Percentiles rank a stretch among this genome's conserved stretches.
Evolutionary conservation across 805 yeast species (phyloP).

Genomic region (Wickerhamomyces strasburgensis): DNA sequence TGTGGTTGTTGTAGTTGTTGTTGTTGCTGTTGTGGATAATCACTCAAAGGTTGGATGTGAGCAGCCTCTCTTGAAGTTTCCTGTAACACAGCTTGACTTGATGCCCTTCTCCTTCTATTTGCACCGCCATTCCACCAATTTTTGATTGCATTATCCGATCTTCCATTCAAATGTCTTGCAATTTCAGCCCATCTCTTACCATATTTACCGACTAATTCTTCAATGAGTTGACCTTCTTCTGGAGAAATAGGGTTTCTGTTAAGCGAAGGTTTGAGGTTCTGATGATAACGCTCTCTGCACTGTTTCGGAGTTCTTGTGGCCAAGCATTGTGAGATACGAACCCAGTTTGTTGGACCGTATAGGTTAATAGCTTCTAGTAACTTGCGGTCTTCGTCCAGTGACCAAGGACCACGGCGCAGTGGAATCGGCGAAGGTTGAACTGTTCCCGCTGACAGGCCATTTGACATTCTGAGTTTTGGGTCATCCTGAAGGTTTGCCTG

Average conservation of each 20-base stretch:
- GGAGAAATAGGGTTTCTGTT: conserved; percentile 78
- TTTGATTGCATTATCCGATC: conserved; percentile 87
- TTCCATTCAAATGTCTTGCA: conserved; percentile 78
- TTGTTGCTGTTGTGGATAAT: not conserved
- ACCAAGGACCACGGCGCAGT: conserved; percentile 79
- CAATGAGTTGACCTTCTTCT: conserved; percentile 80
- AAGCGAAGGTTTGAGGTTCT: conserved; percentile 79
- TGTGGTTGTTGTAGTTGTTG: conserved; percentile 7
- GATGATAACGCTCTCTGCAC: conserved; percentile 88
- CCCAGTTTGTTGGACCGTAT: conserved; percentile 87
- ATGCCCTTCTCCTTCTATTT: conserved; percentile 64
- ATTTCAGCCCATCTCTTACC: conserved; percentile 96
- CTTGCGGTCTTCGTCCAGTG: conserved; percentile 74
- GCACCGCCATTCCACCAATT: conserved; percentile 98
- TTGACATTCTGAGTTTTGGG: too few species aligned
- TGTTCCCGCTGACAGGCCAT: conserved; percentile 2
- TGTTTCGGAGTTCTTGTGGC: conserved; percentile 85
- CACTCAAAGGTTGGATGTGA: conserved; percentile 2
- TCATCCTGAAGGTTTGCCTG: conserved; percentile 1
- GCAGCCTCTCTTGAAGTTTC: conserved; percentile 1
- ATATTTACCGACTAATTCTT: conserved; percentile 67
- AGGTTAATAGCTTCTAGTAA: conserved; percentile 62
- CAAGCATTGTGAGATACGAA: conserved; percentile 67
- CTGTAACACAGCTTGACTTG: conserved; percentile 26
- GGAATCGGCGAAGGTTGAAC: conserved; percentile 2